Base-by-base conservation (phyloP, 345 rosid species). In the Camelina laxa region DNA sequence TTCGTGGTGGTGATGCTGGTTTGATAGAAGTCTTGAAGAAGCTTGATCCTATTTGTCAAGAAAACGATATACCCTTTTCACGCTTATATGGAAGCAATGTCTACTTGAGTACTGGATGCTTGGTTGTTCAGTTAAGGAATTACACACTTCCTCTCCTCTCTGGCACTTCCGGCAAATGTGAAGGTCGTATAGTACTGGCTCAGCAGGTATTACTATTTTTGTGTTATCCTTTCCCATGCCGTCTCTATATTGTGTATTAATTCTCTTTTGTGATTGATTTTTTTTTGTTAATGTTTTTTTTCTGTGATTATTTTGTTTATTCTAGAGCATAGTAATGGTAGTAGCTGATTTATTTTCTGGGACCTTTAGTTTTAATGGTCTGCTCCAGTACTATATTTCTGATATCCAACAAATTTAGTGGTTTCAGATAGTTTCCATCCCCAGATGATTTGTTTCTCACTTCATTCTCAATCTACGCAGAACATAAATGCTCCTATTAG, bases 1-100 rank as follows among this genome's bases (percentile, higher is more conserved):
- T 92, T 83, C 86, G 84, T 80, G 96, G 97, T 75, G 98, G 98
- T 71, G 94, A 92, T 58, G 82, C 81, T 69, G 98, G 97, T 77
- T 87, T 92, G 97, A 75, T 95, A 69, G 93, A 90, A 78, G 80
- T 92, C 59, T 50, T 92, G 63, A 84, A 81, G 85, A 86, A 83
- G 83, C 90, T 92, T 74, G 99, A 95, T 87, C 97, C 92, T 73
- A 80, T 95, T 17, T 82, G 87, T 79, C 72, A 60, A 60, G 90
- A 87, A 83, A 80, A 80, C 17, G 77, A 87, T 69, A 88, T 95
- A 80, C 99, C 99, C 16, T 92, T 95, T 87, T 86, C 97, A 30
- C 88, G 98, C 73, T 87, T 90, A 38, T 92, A 90, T 85, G 99
- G 99, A 44, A 82, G 97, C 72, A 92, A 88, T 70, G 76, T 89